These are phyloP conservation scores for Trichosanthes cucumerina DNA, from an alignment of 306 rosid genomes.

Conservation along the genomic window DNA sequence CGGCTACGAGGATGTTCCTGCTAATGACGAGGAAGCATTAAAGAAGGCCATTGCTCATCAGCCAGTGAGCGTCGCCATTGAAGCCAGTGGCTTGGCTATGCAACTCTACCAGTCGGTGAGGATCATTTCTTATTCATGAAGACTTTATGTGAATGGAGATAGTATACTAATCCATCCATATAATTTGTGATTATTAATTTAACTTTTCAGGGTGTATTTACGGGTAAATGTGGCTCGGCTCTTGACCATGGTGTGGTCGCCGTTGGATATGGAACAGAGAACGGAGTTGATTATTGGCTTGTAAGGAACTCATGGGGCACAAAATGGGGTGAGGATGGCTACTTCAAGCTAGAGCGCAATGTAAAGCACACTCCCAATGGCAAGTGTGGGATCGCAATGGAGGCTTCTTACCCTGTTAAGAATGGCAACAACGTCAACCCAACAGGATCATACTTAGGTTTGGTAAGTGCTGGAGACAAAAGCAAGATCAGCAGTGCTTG, in stretches of 20 bases:
- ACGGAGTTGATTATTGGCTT: conserved; percentile 79
- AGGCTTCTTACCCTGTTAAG: conserved; percentile 77
- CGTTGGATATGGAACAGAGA: conserved; percentile 76
- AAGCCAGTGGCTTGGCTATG: conserved; percentile 53
- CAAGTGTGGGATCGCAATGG: conserved; percentile 76
- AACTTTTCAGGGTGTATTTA: conserved; percentile 59
- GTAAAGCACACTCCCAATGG: conserved; percentile 22
- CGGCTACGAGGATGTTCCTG: conserved; percentile 77
- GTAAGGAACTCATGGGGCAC: conserved; percentile 96
- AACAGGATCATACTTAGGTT: conserved; percentile 11
- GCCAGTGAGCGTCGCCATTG: conserved; percentile 52
- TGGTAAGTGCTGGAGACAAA: conserved; percentile 12
- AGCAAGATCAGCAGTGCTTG: conserved; percentile 36
- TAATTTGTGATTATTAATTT: neutral
- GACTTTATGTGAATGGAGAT: neutral
- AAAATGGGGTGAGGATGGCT: conserved; percentile 82
- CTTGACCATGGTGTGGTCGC: conserved; percentile 84
- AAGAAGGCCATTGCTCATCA: conserved; percentile 52
- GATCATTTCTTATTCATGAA: neutral
- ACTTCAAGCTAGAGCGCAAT: conserved; percentile 68
- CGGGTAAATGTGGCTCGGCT: conserved; percentile 55
- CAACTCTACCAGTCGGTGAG: conserved; percentile 58
- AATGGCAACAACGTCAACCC: conserved; percentile 21
- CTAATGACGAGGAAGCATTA: conserved; percentile 36
- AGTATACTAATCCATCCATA: neutral